Conservation (phyloP, 108 stramenopile species). For the Cylindrotheca fusiformis region DNA sequence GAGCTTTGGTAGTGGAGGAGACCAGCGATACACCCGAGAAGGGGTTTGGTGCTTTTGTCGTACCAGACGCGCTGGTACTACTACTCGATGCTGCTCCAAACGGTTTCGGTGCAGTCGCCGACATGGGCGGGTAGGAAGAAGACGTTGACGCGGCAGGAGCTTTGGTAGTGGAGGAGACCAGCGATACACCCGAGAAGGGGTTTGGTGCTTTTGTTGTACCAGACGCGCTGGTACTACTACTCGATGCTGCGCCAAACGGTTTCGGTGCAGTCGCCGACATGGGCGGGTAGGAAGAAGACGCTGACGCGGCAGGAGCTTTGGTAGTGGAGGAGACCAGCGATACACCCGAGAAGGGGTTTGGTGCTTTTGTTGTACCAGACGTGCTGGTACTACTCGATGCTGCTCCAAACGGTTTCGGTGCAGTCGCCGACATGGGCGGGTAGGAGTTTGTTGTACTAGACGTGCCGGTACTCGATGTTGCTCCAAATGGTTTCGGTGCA, state of each 20-base stretch:
- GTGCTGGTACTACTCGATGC: neutral
- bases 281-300: constrained; percentile 26
- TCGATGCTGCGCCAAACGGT: neutral
- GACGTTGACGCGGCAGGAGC: neutral
- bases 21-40: too few species aligned
- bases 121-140: constrained; percentile 46
- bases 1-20: too few species aligned
- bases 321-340: neutral
- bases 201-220: constrained; percentile 4
- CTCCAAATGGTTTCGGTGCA: constrained; percentile 40
- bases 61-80: neutral
- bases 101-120: constrained; percentile 34
- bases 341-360: neutral
- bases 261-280: constrained; percentile 21
- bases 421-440: constrained; percentile 36
- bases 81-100: constrained; percentile 14
- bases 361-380: constrained; percentile 13
- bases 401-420: neutral
- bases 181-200: too few species aligned
- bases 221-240: neutral
- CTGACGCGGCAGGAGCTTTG: neutral
- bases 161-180: neutral
- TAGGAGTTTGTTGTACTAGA: neutral
- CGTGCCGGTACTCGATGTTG: neutral
- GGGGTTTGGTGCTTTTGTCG: constrained; percentile 2